Percentiles rank a stretch among this genome's conserved stretches.
Evolutionary conservation across 2,329 filamentous ascomycete genomes (phyloP).

Genomic region (Trichoderma hamatum): DNA sequence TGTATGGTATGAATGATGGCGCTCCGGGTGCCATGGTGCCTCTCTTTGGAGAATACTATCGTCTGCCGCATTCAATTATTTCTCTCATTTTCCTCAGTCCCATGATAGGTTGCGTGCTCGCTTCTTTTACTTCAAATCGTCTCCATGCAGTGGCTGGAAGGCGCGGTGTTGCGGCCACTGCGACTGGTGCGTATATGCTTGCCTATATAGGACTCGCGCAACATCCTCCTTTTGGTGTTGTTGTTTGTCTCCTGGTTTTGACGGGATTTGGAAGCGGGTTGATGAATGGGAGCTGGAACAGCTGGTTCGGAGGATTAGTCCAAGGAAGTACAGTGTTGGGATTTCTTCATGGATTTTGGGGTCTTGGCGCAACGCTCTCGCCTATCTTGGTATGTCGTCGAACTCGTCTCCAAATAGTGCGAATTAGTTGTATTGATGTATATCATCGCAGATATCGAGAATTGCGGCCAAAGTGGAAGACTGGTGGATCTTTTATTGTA

Average conservation of each 20-base stretch:
- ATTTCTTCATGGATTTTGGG: slow-evolving; percentile 70
- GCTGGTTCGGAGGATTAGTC: slow-evolving; percentile 56
- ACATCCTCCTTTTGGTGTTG: slow-evolving; percentile 69
- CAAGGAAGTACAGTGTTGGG: slow-evolving; percentile 70
- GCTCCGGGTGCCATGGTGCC: slow-evolving; percentile 24
- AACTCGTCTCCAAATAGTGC: slow-evolving; percentile 60
- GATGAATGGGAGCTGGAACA: slow-evolving; percentile 59
- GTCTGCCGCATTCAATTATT: slow-evolving; percentile 46
- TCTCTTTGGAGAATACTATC: slow-evolving; percentile 41
- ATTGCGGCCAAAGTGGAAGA: slow-evolving; percentile 10
- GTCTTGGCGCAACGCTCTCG: slow-evolving; percentile 71
- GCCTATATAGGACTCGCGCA: slow-evolving; percentile 64
- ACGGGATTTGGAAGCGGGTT: slow-evolving; percentile 73
- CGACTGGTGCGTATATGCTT: slow-evolving; percentile 60
- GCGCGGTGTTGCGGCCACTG: slow-evolving; percentile 63
- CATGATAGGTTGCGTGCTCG: slow-evolving; percentile 48
- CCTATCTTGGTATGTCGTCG: slow-evolving; percentile 63
- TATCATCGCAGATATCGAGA: slow-evolving; percentile 8
- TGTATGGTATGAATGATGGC: slow-evolving; percentile 26
- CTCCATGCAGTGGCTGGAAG: slow-evolving; percentile 48
- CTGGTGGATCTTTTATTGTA: slow-evolving; percentile 26
- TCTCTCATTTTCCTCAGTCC: slow-evolving; percentile 49
- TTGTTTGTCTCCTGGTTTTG: slow-evolving; percentile 66
- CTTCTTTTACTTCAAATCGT: slow-evolving; percentile 43
- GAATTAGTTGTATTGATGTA: not conserved